A percentile compares a stretch with the other conserved stretches of the same genome.
phyloP scores from a whole-genome alignment of 495 filamentous ascomycete genomes.

The Chaetomium tenue region DNA sequence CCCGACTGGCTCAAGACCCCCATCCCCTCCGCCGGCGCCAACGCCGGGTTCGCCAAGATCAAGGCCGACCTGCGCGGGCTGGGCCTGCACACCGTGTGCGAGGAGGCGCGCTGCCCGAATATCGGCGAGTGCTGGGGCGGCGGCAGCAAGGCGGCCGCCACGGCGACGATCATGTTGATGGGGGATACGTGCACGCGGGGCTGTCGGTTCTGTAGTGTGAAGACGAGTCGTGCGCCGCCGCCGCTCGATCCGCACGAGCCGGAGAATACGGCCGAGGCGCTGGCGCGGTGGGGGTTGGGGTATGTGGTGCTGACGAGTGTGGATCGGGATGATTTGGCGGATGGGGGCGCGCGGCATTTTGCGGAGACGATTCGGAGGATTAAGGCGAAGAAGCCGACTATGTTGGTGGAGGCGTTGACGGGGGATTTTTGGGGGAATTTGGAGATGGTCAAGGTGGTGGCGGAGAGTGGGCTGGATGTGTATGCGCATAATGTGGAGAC shows the following conservation, averaged over 20 bases:
- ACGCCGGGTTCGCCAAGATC: slow-evolving; percentile 83
- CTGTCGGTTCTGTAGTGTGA: slow-evolving; percentile 95
- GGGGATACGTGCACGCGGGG: slow-evolving; percentile 97
- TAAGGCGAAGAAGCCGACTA: slow-evolving; percentile 79
- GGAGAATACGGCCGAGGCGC: slow-evolving; percentile 91
- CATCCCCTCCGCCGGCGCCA: slow-evolving; percentile 68
- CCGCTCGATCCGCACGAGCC: slow-evolving; percentile 95
- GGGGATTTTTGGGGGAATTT: slow-evolving; percentile 82
- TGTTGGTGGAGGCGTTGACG: slow-evolving; percentile 93
- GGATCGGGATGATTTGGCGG: slow-evolving; percentile 85
- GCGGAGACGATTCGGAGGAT: slow-evolving; percentile 93
- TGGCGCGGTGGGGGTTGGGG: slow-evolving; percentile 87
- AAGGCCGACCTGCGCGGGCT: slow-evolving; percentile 89
- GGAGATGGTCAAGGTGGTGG: slow-evolving; percentile 79
- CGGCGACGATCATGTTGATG: slow-evolving; percentile 99
- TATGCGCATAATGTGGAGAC: slow-evolving; percentile 98
- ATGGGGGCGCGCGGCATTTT: slow-evolving; percentile 87
- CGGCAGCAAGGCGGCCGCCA: slow-evolving; percentile 79
- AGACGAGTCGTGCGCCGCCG: slow-evolving; percentile 73
- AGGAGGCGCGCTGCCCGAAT: slow-evolving; percentile 96
- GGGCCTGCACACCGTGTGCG: slow-evolving; percentile 91
- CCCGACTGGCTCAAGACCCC: slow-evolving; percentile 96
- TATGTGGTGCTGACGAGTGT: slow-evolving; percentile 95
- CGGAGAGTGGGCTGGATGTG: slow-evolving; percentile 85
- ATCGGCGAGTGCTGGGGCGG: slow-evolving; percentile 98